Evolutionary conservation across 169 alveolate species (phyloP).

Genomic region (Eimeria necatrix): DNA sequence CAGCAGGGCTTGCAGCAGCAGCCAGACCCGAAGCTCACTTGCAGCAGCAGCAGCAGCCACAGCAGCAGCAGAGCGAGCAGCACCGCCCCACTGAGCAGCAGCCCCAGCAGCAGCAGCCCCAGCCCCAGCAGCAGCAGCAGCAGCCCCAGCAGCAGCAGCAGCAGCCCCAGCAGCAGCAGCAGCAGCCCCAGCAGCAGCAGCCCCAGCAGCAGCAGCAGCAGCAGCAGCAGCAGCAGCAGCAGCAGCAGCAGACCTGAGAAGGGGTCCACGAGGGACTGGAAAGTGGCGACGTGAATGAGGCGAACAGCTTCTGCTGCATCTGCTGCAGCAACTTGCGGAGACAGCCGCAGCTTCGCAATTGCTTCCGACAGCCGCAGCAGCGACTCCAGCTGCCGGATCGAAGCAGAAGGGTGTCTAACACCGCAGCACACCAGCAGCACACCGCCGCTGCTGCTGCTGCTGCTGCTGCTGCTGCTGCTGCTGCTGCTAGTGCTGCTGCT

Average conservation of each 20-base stretch:
- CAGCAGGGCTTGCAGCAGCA: not conserved
- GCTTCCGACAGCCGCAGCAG: conserved; percentile 98
- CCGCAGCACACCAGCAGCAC: not conserved
- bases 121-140: not conserved
- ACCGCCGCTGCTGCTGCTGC: not conserved
- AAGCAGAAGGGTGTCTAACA: conserved; percentile 94
- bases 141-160: not conserved
- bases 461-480: not conserved
- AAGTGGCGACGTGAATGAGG: conserved; percentile 98
- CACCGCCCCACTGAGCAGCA: too few species aligned
- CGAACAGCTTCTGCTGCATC: conserved; percentile 98
- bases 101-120: too few species aligned
- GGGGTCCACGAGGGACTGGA: conserved; percentile 99
- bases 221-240: not conserved
- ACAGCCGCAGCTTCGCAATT: conserved; percentile 96
- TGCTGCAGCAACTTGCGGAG: conserved; percentile 88
- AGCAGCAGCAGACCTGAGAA: conserved; percentile 91
- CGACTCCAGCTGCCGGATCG: conserved; percentile 98
- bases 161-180: not conserved
- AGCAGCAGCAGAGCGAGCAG: not conserved
- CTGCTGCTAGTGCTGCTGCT: not conserved
- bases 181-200: not conserved
- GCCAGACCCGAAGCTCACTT: too few species aligned
- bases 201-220: conserved; percentile 15
- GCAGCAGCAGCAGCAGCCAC: not conserved